Evolutionary conservation across 352 stramenopile genomes (phyloP).

Genomic region (Peronospora belbahrii): DNA sequence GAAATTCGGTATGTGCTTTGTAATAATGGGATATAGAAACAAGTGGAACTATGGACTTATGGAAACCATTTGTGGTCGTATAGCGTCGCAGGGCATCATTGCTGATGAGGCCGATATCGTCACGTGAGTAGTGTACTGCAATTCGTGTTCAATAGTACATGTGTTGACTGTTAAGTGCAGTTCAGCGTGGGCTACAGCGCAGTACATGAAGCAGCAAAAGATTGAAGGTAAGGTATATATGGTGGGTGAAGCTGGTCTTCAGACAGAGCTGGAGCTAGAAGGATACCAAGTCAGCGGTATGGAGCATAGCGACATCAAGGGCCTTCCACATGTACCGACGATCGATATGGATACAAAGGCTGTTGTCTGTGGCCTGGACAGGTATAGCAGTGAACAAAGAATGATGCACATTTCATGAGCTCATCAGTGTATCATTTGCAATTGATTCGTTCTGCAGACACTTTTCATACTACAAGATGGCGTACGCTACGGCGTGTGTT

Average conservation of each 20-base stretch:
- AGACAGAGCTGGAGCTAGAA: constrained; percentile 52
- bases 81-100: constrained; percentile 70
- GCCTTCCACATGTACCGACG: constrained; percentile 54
- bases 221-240: constrained; percentile 79
- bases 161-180: constrained; percentile 20
- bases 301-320: constrained; percentile 58
- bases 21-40: neutral
- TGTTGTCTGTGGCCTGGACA: constrained; percentile 75
- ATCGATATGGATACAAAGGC: constrained; percentile 66
- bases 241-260: constrained; percentile 67
- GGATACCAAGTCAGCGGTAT: constrained; percentile 66
- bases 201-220: constrained; percentile 75
- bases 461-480: constrained; percentile 82
- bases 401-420: neutral
- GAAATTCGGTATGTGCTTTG: constrained; percentile 52
- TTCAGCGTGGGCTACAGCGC: constrained; percentile 72
- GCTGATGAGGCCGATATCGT: constrained; percentile 67
- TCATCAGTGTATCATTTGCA: constrained; percentile 5
- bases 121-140: constrained; percentile 35
- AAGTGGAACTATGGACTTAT: neutral
- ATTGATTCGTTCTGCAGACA: constrained; percentile 24
- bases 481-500: constrained; percentile 65
- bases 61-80: neutral
- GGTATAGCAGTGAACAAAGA: constrained; percentile 19
- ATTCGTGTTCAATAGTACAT: neutral